Evolutionary conservation across 106 monocot genomes (phyloP).

Genomic region (Agapanthus africanus): DNA sequence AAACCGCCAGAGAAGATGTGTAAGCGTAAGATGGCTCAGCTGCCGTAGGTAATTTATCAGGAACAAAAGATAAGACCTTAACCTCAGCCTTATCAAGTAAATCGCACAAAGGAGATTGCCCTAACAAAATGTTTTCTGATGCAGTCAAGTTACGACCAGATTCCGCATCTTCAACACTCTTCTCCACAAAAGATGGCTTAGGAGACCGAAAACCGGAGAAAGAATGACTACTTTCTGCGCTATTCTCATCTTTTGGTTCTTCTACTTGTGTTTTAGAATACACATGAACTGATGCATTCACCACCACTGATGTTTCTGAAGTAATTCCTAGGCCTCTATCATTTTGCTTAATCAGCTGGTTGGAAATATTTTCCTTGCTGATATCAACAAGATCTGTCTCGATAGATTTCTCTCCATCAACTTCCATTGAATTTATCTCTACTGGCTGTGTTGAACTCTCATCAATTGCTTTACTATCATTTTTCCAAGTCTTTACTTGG

Average conservation of each 20-base stretch:
- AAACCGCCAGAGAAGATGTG: not conserved
- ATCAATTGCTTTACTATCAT: slow-evolving; percentile 10
- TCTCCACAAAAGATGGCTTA: slow-evolving; percentile 3
- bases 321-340: not conserved
- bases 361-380: slow-evolving; percentile 30
- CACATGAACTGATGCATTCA: slow-evolving; percentile 10
- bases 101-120: not conserved
- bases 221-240: not conserved
- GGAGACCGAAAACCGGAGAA: not conserved
- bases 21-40: not conserved
- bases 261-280: slow-evolving; percentile 3
- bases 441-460: too few relatives aligned
- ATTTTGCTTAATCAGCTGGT: slow-evolving; percentile 15
- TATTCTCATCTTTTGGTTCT: not conserved
- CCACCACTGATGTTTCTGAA: not conserved
- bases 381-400: not conserved
- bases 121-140: slow-evolving; percentile 3
- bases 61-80: too few relatives aligned
- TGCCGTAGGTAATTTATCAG: not conserved
- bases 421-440: not conserved
- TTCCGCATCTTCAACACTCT: slow-evolving; percentile 13
- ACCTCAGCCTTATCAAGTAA: too few relatives aligned
- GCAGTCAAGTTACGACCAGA: not conserved
- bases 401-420: not conserved
- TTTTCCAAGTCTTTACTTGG: slow-evolving; percentile 29